Conservation (phyloP, 768 basidiomycete genomes). For the Russula virescens region DNA sequence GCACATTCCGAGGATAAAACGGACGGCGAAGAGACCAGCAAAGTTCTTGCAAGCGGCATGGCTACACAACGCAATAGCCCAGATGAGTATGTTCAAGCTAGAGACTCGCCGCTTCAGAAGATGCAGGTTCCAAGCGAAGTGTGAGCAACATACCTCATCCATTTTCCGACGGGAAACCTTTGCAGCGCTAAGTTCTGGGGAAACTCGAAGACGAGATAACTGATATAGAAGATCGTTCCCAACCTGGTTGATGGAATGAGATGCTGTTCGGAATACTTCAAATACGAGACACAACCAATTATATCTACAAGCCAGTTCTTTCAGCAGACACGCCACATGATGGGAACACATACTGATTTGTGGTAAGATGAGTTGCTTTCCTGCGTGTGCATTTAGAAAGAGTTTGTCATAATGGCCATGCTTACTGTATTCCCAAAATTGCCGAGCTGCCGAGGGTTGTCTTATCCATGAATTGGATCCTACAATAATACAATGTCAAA, state of each 20-base stretch:
- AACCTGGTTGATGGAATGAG: constrained; percentile 40
- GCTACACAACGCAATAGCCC: constrained; percentile 53
- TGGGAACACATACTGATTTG: constrained; percentile 50
- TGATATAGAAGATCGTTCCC: constrained; percentile 68
- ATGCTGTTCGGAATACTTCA: too few relatives aligned
- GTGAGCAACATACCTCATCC: constrained; percentile 55
- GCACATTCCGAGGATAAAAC: constrained; percentile 64
- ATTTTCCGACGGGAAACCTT: constrained; percentile 69
- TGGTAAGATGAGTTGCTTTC: constrained; percentile 53
- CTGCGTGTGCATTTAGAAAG: constrained; percentile 32
- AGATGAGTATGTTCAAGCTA: constrained; percentile 61
- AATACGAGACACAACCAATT: constrained; percentile 46
- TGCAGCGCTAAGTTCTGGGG: constrained; percentile 71
- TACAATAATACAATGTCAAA: constrained; percentile 31
- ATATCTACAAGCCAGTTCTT: constrained; percentile 39
- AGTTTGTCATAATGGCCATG: neutral
- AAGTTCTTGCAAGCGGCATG: constrained; percentile 74
- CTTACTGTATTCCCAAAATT: constrained; percentile 64
- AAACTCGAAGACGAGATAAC: constrained; percentile 66
- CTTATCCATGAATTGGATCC: constrained; percentile 80
- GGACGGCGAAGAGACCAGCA: constrained; percentile 53
- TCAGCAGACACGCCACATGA: neutral
- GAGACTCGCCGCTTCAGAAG: neutral
- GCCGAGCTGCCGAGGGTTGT: constrained; percentile 61
- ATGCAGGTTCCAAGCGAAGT: neutral